Evolutionary conservation across 345 rosid genomes (phyloP), one percentile per base, ranked within the genome.

Genomic region (Melaleuca alternifolia): DNA sequence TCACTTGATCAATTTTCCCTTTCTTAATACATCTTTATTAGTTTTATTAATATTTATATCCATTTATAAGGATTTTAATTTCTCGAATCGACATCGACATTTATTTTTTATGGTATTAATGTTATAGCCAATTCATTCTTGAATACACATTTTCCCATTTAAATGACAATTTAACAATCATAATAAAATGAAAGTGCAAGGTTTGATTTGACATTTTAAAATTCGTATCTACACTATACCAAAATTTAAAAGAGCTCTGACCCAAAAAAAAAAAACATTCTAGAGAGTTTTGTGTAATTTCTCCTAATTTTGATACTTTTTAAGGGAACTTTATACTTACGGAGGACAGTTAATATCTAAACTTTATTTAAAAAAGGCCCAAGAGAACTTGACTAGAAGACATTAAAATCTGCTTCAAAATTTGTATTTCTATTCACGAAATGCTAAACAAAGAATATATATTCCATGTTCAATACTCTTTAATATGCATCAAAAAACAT

Each of bases 51-150:
- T 30, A n/a, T 6, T 59, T 13, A 2, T 59, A 12, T 59, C n/a
- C 65, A 6, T 0, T 6, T 59, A 0, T 59, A 0, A n/a, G 9
- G 30, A 59, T n/a, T 59, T 59, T 59, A 28, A 59, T 11, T n/a
- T 13, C 26, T 28, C 1, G 0, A 59, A 26, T 59, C 0, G 3
- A 26, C 11, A 3, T 26, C 1, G 1, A n/a, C 9, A 59, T 41
- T 41, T 41, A 41, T 41, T 41, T 41, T 41, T 41, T 41, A 41
- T 41, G 41, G 41, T 41, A 41, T 59, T 59, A 12, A n/a, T 59
- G 37, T 6, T 3, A 12, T n/a, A 13, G 71, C 10, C 37, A 6
- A n/a, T 59, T 41, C 41, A 41, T 26, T 59, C n/a, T n/a, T 3
- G 11, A 59, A n/a, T 59, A 3, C 16, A 59, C 28, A 59, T 13